Evolutionary conservation across 2,329 filamentous ascomycete species (phyloP).

Genomic region (Cadophora gregata): DNA sequence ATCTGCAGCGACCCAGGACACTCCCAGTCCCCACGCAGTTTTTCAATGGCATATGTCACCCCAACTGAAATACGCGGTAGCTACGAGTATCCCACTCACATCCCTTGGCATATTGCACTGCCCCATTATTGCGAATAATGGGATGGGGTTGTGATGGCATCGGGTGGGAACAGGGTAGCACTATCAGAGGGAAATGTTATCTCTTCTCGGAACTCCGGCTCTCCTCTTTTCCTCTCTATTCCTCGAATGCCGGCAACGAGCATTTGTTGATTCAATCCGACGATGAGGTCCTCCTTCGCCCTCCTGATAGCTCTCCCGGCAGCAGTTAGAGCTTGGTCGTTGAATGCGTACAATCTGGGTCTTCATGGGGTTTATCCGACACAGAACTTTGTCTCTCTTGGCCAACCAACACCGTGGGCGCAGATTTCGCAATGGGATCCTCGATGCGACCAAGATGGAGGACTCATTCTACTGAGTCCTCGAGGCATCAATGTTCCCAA

Average conservation of each 20-base stretch:
- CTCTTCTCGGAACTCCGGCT: background rate
- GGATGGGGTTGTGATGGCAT: background rate
- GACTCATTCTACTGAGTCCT: conserved; percentile 27
- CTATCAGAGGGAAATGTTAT: conserved; percentile 11
- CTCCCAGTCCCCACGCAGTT: background rate
- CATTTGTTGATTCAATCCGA: conserved; percentile 6
- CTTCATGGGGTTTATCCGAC: conserved; percentile 27
- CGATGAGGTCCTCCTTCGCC: conserved; percentile 10
- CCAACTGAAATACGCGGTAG: background rate
- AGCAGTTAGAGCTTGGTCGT: conserved; percentile 19
- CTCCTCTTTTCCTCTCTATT: background rate
- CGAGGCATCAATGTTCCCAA: conserved; percentile 25
- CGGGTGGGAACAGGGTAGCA: background rate
- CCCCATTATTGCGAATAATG: conserved; percentile 1
- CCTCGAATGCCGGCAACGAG: conserved; percentile 5
- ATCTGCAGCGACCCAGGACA: background rate
- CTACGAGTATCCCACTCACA: background rate
- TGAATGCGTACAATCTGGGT: conserved; percentile 28
- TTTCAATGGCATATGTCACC: background rate
- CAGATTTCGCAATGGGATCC: conserved; percentile 25
- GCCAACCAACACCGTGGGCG: conserved; percentile 18
- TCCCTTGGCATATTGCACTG: conserved; percentile 13
- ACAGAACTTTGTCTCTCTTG: conserved; percentile 24
- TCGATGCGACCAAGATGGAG: conserved; percentile 25
- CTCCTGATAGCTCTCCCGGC: conserved; percentile 17